Evolutionary conservation across 345 rosid genomes (phyloP).

Genomic region (Clausena lansium): DNA sequence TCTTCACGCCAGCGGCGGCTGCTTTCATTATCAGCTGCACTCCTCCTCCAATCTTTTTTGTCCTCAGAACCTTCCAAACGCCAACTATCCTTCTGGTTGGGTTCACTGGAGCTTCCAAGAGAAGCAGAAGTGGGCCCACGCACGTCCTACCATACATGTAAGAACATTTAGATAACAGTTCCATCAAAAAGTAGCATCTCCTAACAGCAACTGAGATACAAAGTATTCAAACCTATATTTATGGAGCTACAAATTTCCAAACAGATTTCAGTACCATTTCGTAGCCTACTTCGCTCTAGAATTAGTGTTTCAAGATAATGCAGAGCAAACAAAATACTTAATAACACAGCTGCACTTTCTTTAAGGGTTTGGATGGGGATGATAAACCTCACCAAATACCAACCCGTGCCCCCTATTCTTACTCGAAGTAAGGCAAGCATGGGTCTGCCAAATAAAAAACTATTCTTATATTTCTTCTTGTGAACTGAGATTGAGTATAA

Average conservation of each 20-base stretch:
- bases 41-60: constrained; percentile 66
- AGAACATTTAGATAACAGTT: background rate
- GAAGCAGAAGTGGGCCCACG: constrained; percentile 38
- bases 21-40: constrained; percentile 42
- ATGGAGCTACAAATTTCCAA: background rate
- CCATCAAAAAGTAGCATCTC: background rate
- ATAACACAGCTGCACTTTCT: background rate
- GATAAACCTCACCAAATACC: too few species aligned
- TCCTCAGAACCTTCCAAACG: constrained; percentile 68
- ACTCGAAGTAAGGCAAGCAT: too few species aligned
- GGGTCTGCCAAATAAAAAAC: background rate
- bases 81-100: constrained; percentile 59
- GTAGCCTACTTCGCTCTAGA: background rate
- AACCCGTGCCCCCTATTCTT: too few species aligned
- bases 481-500: background rate
- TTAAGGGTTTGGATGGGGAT: too few species aligned
- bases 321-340: background rate
- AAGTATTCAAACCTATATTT: background rate
- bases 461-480: background rate
- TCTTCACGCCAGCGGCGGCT: constrained; percentile 77
- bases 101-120: constrained; percentile 43
- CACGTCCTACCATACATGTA: constrained; percentile 38
- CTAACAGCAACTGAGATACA: background rate
- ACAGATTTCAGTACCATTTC: background rate
- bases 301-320: background rate